phyloP scores from a whole-genome alignment of 352 stramenopile species.

The Phytopythium helicoides region DNA sequence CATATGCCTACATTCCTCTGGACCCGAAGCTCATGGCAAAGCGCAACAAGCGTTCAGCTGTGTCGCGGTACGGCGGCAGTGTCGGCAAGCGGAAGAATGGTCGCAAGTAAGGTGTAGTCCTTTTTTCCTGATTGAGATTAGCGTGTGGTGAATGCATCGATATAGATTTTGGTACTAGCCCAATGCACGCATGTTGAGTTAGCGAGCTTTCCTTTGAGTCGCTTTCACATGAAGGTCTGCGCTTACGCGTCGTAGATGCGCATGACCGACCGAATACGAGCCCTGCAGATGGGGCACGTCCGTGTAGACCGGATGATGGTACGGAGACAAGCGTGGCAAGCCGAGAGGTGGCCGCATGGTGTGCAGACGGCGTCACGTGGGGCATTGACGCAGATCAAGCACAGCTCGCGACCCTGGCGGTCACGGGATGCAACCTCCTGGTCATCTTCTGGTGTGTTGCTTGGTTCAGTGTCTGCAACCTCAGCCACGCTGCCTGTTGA shows the following conservation, averaged over 20 bases:
- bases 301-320: slow-evolving; percentile 27
- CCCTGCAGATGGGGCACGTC: slow-evolving; percentile 48
- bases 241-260: slow-evolving; percentile 32
- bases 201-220: too few species aligned
- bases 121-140: neutral
- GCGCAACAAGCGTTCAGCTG: slow-evolving; percentile 81
- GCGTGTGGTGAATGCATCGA: slow-evolving; percentile 3
- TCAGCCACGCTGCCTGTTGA: neutral
- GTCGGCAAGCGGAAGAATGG: slow-evolving; percentile 75
- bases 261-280: slow-evolving; percentile 38
- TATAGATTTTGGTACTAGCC: too few species aligned
- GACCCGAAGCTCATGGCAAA: slow-evolving; percentile 94
- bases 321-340: slow-evolving; percentile 38
- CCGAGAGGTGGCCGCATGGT: slow-evolving; percentile 51
- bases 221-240: too few species aligned
- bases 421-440: neutral
- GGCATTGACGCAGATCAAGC: slow-evolving; percentile 44
- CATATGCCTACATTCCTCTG: slow-evolving; percentile 97
- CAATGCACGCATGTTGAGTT: too few species aligned
- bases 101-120: slow-evolving; percentile 25
- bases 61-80: slow-evolving; percentile 73
- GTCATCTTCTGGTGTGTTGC: neutral
- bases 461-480: neutral
- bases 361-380: slow-evolving; percentile 45
- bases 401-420: slow-evolving; percentile 21